phyloP scores from a whole-genome alignment of 208 protist species.

The Acanthamoeba royreba region DNA sequence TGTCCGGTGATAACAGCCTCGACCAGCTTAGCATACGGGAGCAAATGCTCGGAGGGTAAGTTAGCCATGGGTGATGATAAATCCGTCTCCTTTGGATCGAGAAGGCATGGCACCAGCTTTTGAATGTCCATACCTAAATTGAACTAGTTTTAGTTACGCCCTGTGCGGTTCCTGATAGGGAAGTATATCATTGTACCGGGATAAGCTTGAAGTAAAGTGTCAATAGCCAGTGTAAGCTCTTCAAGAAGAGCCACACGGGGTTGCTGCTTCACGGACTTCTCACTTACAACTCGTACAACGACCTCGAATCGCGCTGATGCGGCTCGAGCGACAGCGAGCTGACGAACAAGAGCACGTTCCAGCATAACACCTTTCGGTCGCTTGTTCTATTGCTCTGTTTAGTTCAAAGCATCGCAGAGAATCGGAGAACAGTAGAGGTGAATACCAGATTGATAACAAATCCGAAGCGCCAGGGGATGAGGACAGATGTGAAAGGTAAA shows the following conservation, averaged over 20 bases:
- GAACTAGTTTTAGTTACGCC: too few species aligned
- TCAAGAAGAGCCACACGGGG: neutral
- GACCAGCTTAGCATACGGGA: neutral
- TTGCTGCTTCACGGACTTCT: neutral
- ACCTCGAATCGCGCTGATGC: neutral
- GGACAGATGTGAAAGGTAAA: neutral
- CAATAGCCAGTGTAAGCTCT: neutral
- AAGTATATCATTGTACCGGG: neutral
- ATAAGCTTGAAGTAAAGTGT: neutral
- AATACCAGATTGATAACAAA: neutral
- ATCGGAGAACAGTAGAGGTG: neutral
- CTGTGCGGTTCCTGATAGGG: neutral
- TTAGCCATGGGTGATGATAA: neutral
- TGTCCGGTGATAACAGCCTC: neutral
- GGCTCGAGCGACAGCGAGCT: neutral
- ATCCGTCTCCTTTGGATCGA: neutral
- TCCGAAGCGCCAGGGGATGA: neutral
- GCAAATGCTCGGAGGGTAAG: neutral
- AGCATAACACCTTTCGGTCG: neutral
- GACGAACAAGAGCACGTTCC: neutral
- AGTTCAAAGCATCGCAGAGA: neutral
- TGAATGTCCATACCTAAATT: neutral
- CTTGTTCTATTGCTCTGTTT: neutral
- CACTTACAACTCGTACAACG: neutral
- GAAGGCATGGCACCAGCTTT: constrained; percentile 9